A percentile compares a stretch with the other conserved stretches of the same genome.
Conservation (phyloP, 169 alveolate species). For the Neospora caninum region DNA sequence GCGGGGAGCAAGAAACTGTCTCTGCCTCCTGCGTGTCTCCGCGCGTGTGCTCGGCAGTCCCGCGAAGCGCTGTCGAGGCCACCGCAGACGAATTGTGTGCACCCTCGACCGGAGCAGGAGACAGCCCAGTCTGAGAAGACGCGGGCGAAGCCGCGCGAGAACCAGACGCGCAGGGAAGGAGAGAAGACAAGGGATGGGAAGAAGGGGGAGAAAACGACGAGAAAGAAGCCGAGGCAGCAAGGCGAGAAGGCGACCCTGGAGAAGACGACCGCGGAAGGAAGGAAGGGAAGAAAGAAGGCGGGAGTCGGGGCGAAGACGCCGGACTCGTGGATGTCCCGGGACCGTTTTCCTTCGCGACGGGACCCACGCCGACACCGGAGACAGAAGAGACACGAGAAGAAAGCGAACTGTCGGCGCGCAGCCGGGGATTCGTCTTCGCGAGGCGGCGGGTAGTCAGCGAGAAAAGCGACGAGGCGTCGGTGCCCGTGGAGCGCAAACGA, state of each 20-base stretch:
- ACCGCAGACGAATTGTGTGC: background rate
- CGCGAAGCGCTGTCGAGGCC: background rate
- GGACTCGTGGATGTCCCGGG: no score
- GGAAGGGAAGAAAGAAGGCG: background rate
- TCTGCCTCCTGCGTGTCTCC: background rate
- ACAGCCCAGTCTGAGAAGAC: background rate
- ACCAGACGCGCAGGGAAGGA: background rate
- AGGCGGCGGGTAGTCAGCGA: background rate
- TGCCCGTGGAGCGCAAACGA: background rate
- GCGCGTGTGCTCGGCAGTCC: background rate
- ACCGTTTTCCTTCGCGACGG: no score
- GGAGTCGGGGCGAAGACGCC: no score
- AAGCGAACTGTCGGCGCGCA: background rate
- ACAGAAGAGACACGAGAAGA: background rate
- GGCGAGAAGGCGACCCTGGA: background rate
- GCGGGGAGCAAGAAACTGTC: background rate
- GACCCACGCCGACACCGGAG: background rate
- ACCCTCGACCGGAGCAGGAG: background rate
- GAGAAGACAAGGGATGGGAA: background rate
- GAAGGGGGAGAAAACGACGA: background rate
- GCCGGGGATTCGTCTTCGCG: background rate
- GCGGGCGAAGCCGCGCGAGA: background rate
- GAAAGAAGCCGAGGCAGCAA: background rate
- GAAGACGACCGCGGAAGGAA: background rate
- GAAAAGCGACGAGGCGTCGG: background rate